phyloP scores from a whole-genome alignment of 352 stramenopile genomes.

The Phytophthora sp. region DNA sequence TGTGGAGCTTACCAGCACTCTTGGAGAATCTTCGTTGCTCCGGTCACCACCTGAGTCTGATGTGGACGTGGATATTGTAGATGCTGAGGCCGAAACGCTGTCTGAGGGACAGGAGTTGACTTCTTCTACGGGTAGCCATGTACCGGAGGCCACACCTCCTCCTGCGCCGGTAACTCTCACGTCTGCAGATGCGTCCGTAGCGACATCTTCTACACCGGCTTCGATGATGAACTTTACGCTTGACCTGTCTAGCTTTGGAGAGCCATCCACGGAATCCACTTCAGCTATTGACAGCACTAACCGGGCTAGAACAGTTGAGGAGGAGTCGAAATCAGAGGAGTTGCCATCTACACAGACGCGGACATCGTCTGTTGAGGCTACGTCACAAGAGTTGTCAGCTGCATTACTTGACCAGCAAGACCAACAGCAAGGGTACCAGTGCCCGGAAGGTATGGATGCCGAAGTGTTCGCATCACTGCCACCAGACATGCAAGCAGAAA shows the following conservation, averaged over 20 bases:
- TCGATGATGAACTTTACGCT: constrained; percentile 88
- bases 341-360: constrained; percentile 24
- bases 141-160: constrained; percentile 10
- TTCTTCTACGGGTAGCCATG: constrained; percentile 1
- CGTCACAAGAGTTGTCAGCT: constrained; percentile 27
- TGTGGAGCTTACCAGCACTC: constrained; percentile 80
- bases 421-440: constrained; percentile 50
- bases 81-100: constrained; percentile 42
- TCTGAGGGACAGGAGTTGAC: constrained; percentile 25
- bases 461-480: constrained; percentile 97
- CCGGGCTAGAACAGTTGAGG: constrained; percentile 16
- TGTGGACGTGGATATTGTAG: constrained; percentile 52
- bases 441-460: constrained; percentile 95
- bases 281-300: constrained; percentile 5
- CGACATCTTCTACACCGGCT: constrained; percentile 25
- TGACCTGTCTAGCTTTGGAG: constrained; percentile 67
- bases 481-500: constrained; percentile 97
- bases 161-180: constrained; percentile 35
- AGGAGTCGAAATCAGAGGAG: constrained; percentile 43
- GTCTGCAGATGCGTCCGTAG: constrained; percentile 9
- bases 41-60: constrained; percentile 70
- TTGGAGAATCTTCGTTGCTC: constrained; percentile 83
- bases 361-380: constrained; percentile 23
- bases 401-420: constrained; percentile 28
- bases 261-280: constrained; percentile 12